These are phyloP conservation scores for Podospora tetraspora DNA, from an alignment of 495 filamentous ascomycete species.

Conservation along the genomic window DNA sequence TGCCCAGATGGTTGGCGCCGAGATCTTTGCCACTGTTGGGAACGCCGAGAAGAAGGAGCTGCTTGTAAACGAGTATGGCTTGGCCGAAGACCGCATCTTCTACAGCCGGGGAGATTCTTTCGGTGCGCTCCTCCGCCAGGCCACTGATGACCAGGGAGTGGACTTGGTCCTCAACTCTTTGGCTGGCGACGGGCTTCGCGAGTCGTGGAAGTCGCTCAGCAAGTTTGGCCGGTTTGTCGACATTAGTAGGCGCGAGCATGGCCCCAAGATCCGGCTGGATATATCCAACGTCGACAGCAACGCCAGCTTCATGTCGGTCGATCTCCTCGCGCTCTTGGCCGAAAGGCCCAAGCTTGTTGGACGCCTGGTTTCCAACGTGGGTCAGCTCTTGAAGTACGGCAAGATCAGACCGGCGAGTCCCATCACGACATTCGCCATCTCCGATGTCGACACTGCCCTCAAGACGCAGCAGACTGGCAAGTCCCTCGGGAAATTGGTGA, in stretches of 20 bases:
- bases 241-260: constrained; percentile 39
- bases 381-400: constrained; percentile 35
- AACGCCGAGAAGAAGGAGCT: constrained; percentile 47
- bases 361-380: constrained; percentile 37
- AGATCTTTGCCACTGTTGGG: constrained; percentile 55
- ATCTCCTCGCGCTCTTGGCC: constrained; percentile 37
- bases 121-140: constrained; percentile 40
- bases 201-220: constrained; percentile 45
- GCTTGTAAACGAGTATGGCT: constrained; percentile 43
- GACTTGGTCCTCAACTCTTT: constrained; percentile 63
- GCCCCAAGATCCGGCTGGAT: constrained; percentile 36
- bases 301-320: constrained; percentile 45
- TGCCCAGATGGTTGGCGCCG: constrained; percentile 50
- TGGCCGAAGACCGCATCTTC: constrained; percentile 53
- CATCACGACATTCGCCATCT: constrained; percentile 44
- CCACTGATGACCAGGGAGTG: constrained; percentile 51
- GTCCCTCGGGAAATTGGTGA: constrained; percentile 53
- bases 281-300: constrained; percentile 41
- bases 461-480: constrained; percentile 52
- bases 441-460: constrained; percentile 52
- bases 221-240: constrained; percentile 47
- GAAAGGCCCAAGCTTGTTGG: constrained; percentile 37
- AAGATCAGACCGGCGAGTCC: constrained; percentile 38
- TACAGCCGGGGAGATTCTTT: constrained; percentile 44
- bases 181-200: constrained; percentile 36